These are phyloP conservation scores for Nannizzia gypsea DNA, from an alignment of 2,329 filamentous ascomycete genomes.

Conservation along the genomic window DNA sequence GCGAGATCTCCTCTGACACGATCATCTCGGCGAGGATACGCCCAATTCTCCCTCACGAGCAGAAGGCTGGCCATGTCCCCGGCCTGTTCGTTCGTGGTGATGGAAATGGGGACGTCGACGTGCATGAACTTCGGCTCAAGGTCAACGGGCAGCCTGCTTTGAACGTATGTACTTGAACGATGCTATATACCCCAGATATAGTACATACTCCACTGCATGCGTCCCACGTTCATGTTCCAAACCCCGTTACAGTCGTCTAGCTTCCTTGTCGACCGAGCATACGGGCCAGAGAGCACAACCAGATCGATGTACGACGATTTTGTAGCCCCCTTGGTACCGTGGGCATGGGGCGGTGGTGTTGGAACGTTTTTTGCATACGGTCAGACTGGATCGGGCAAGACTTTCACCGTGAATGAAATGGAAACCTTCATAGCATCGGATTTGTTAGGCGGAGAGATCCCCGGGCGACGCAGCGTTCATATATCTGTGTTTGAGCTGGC, in stretches of 20 bases:
- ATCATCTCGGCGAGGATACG: neutral
- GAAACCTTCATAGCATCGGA: slow-evolving; percentile 1
- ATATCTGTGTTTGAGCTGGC: slow-evolving; percentile 4
- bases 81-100: neutral
- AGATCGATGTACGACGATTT: neutral
- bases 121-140: neutral
- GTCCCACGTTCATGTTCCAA: neutral
- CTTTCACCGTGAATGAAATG: neutral
- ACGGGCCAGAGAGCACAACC: slow-evolving; percentile 1
- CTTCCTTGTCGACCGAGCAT: neutral
- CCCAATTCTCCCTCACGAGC: neutral
- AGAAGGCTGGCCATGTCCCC: neutral
- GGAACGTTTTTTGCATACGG: slow-evolving; percentile 1
- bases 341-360: neutral
- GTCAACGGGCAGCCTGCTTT: neutral
- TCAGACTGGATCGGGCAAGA: neutral
- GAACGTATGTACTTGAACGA: neutral
- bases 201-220: neutral
- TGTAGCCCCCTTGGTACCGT: slow-evolving; percentile 1
- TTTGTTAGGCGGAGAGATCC: neutral
- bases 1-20: neutral
- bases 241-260: neutral
- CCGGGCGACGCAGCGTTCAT: neutral
- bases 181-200: no score
- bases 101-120: neutral